phyloP scores from a whole-genome alignment of 352 stramenopile species.

The Phytophthora sp. region DNA sequence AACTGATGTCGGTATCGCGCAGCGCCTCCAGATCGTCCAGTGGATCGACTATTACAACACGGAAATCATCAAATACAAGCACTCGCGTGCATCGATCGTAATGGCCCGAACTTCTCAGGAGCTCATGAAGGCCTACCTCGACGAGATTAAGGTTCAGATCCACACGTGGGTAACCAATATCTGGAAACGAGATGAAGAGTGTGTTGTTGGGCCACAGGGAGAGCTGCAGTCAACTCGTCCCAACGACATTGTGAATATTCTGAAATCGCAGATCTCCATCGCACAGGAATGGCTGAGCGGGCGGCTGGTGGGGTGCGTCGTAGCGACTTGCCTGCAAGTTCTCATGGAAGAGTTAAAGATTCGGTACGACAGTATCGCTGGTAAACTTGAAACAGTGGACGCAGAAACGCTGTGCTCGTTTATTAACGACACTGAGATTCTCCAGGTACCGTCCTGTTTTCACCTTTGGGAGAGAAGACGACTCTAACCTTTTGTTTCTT shows the following conservation, averaged over 20 bases:
- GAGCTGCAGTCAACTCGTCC: slow-evolving; percentile 78
- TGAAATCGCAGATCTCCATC: slow-evolving; percentile 88
- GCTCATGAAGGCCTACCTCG: slow-evolving; percentile 78
- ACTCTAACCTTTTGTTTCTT: neutral
- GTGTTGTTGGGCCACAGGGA: slow-evolving; percentile 57
- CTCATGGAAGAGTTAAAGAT: slow-evolving; percentile 80
- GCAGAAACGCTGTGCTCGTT: slow-evolving; percentile 86
- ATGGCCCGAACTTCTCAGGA: slow-evolving; percentile 71
- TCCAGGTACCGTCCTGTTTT: too few species aligned
- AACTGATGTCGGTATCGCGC: slow-evolving; percentile 68
- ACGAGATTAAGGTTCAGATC: slow-evolving; percentile 81
- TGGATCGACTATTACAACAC: slow-evolving; percentile 91
- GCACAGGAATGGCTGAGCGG: slow-evolving; percentile 83
- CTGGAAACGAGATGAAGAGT: slow-evolving; percentile 83
- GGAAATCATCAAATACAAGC: slow-evolving; percentile 87
- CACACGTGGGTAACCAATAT: slow-evolving; percentile 88
- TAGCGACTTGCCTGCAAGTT: slow-evolving; percentile 71
- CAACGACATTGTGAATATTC: slow-evolving; percentile 89
- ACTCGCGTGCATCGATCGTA: slow-evolving; percentile 66
- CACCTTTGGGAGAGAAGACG: neutral
- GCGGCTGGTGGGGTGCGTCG: slow-evolving; percentile 63
- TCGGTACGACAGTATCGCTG: slow-evolving; percentile 65
- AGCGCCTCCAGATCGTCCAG: slow-evolving; percentile 83
- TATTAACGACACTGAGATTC: slow-evolving; percentile 84
- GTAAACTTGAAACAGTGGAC: slow-evolving; percentile 52